Conservation (phyloP, 2,329 filamentous ascomycete species). For the Teratosphaeria pseudoeucalypti region DNA sequence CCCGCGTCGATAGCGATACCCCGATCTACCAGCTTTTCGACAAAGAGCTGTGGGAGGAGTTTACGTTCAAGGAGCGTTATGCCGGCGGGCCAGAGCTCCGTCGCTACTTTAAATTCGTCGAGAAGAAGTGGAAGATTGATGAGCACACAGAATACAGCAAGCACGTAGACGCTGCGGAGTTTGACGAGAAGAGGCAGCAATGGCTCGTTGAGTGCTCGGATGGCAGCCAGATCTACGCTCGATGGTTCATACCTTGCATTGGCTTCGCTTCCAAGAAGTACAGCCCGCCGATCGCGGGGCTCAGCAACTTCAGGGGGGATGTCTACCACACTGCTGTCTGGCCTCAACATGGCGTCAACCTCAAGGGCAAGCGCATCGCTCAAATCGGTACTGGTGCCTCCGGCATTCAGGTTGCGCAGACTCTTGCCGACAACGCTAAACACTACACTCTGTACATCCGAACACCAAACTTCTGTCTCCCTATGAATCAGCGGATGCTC, state of each 20-base stretch:
- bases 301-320: conserved; percentile 49
- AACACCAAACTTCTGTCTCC: conserved; percentile 54
- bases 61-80: conserved; percentile 38
- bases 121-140: conserved; percentile 44
- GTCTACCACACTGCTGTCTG: conserved; percentile 45
- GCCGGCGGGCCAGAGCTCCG: conserved; percentile 38
- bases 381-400: conserved; percentile 56
- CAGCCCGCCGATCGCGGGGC: conserved; percentile 49
- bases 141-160: conserved; percentile 49
- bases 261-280: conserved; percentile 51
- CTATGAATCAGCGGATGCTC: conserved; percentile 42
- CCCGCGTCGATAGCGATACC: conserved; percentile 34
- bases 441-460: conserved; percentile 38
- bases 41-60: conserved; percentile 33
- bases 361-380: conserved; percentile 48
- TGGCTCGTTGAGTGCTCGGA: conserved; percentile 45
- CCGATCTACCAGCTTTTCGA: conserved; percentile 22
- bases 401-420: conserved; percentile 45
- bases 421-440: conserved; percentile 29
- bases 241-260: conserved; percentile 44
- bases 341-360: conserved; percentile 42
- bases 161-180: conserved; percentile 43
- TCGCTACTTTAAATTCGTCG: conserved; percentile 50
- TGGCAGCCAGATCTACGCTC: conserved; percentile 39
- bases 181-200: conserved; percentile 38